phyloP scores from a whole-genome alignment of 805 yeast species.

The Zygotorulaspora florentina region DNA sequence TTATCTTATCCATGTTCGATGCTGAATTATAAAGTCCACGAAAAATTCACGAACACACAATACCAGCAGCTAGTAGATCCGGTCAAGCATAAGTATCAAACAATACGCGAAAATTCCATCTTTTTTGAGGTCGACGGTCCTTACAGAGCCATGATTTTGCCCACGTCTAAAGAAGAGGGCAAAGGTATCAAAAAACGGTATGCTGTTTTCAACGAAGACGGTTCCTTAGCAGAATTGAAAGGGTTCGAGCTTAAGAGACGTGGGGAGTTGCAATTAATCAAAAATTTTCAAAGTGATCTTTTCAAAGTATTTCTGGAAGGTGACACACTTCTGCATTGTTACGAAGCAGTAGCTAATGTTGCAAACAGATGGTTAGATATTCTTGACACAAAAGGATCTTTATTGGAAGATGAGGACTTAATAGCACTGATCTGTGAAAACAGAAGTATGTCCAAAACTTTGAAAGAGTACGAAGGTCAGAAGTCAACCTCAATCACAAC shows the following conservation, averaged over 20 bases:
- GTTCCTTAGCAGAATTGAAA: slow-evolving; percentile 88
- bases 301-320: slow-evolving; percentile 91
- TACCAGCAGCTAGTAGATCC: slow-evolving; percentile 84
- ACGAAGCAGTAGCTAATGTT: slow-evolving; percentile 81
- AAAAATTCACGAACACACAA: slow-evolving; percentile 87
- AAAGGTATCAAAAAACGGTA: slow-evolving; percentile 93
- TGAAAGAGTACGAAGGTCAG: slow-evolving; percentile 83
- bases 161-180: slow-evolving; percentile 96
- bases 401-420: slow-evolving; percentile 89
- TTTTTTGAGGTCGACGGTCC: slow-evolving; percentile 99
- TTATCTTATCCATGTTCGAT: slow-evolving; percentile 94
- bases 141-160: slow-evolving; percentile 93
- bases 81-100: slow-evolving; percentile 60
- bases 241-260: slow-evolving; percentile 96
- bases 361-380: slow-evolving; percentile 97
- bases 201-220: slow-evolving; percentile 95
- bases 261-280: slow-evolving; percentile 90
- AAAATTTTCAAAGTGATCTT: slow-evolving; percentile 91
- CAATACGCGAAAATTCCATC: slow-evolving; percentile 85
- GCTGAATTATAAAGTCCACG: slow-evolving; percentile 90
- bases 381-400: slow-evolving; percentile 76
- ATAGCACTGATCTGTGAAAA: slow-evolving; percentile 94
- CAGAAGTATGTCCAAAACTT: slow-evolving; percentile 87
- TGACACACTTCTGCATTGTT: slow-evolving; percentile 69
- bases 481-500: slow-evolving; percentile 96